phyloP scores from a whole-genome alignment of 805 yeast species.

The Cyberlindnera maclurae region DNA sequence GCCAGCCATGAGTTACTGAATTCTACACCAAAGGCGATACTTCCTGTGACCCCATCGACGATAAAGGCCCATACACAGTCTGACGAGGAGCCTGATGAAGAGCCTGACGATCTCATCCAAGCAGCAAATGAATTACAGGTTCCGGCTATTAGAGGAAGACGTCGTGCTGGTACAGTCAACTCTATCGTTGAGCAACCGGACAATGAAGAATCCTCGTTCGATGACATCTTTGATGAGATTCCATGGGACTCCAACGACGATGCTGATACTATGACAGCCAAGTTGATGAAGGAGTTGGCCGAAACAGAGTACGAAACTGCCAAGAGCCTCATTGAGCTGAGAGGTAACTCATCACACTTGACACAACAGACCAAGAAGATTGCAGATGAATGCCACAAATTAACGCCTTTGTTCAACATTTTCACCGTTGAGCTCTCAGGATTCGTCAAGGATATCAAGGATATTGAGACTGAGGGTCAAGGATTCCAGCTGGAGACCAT shows the following conservation, averaged over 20 bases:
- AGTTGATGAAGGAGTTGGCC: conserved; percentile 52
- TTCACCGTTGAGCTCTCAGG: conserved; percentile 57
- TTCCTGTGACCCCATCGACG: conserved; percentile 12
- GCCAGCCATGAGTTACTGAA: conserved; percentile 8
- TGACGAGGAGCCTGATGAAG: conserved; percentile 17
- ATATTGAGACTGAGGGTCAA: conserved; percentile 66
- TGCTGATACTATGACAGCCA: conserved; percentile 47
- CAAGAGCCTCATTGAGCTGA: conserved; percentile 44
- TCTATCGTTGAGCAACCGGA: conserved; percentile 28
- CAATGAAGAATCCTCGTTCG: conserved; percentile 28
- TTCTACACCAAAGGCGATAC: conserved; percentile 5
- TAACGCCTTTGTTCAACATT: conserved; percentile 47
- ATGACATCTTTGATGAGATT: conserved; percentile 69
- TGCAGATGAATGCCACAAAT: conserved; percentile 43
- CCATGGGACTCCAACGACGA: conserved; percentile 71
- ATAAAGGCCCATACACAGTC: conserved; percentile 9
- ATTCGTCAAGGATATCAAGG: conserved; percentile 60
- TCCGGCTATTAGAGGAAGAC: conserved; percentile 8
- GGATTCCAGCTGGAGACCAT: conserved; percentile 80
- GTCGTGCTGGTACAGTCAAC: conserved; percentile 24
- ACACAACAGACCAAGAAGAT: conserved; percentile 37
- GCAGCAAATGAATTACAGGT: conserved; percentile 5
- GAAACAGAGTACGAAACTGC: conserved; percentile 58
- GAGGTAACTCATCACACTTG: conserved; percentile 35
- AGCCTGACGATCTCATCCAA: conserved; percentile 14